Base-by-base conservation (phyloP, 2,329 filamentous ascomycete genomes). In the Claviceps sp. region DNA sequence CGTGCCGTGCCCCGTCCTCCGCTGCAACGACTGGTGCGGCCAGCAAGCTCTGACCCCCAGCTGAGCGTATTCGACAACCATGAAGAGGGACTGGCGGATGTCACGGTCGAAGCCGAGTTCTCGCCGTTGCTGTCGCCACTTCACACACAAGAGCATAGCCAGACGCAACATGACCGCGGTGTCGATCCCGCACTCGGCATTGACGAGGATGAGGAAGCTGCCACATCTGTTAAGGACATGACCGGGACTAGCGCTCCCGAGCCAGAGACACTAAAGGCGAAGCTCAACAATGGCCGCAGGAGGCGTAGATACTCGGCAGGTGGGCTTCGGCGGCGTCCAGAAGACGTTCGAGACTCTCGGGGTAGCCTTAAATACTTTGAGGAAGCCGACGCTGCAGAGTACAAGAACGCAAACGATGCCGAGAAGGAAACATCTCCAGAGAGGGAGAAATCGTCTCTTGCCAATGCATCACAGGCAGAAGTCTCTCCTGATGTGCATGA, bases 331-430 rank as follows among this genome's bases (percentile, higher is more conserved):
- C 73, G 80, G 53, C 83, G 86, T 61, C 85, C 87, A 23, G 72
- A 78, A 52, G 86, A 88, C 56, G 84, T 95, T 6, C 77, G 76
- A 17, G 78, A 83, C 13, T 75, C 79, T 9, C 75, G 85, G 50
- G 85, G 88, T n/a, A 78, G 86, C 56, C 74, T 96, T n/a, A 83
- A 95, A 64, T 95, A 90, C 59, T 90, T 86, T 60, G 89, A 95
- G 61, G 87, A 94, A 59, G 88, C 91, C 29, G 88, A 90, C 22
- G 91, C 94, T 61, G 82, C 82, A 43, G 86, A 81, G 2, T 89
- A 91, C 66, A 81, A 82, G 43, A 58, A 62, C 36, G 57, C 57
- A 22, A 50, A 52, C 20, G 53, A 53, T 29, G 20, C 45, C 17
- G 8, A 20, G 22, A 51, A 16, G 20, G 50, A 39, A 2, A 16